Evolutionary conservation across 495 filamentous ascomycete genomes (phyloP).

Genomic region (Xylaria telfairii): DNA sequence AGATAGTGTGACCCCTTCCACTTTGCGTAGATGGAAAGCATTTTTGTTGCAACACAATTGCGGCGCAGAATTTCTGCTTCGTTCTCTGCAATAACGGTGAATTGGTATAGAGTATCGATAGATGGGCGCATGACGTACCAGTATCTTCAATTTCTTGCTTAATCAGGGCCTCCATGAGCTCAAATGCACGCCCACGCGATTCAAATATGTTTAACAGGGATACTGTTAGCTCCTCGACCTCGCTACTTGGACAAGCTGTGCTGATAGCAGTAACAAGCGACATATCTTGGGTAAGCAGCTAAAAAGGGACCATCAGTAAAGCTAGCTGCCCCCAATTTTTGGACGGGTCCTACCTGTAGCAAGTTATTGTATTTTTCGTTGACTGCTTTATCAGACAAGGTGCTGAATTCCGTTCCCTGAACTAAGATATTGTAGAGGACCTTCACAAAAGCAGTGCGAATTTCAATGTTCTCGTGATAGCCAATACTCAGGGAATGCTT

Average conservation of each 20-base stretch:
- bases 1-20: slow-evolving; percentile 70
- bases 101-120: slow-evolving; percentile 2
- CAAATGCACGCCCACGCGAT: slow-evolving; percentile 62
- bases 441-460: slow-evolving; percentile 70
- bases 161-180: slow-evolving; percentile 67
- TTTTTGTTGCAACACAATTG: slow-evolving; percentile 71
- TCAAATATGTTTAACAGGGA: slow-evolving; percentile 71
- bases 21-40: slow-evolving; percentile 70
- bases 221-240: slow-evolving; percentile 70
- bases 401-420: slow-evolving; percentile 71
- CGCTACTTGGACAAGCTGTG: slow-evolving; percentile 66
- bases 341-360: slow-evolving; percentile 52
- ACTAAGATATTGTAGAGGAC: slow-evolving; percentile 71
- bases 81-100: slow-evolving; percentile 51
- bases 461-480: slow-evolving; percentile 70
- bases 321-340: background rate
- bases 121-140: slow-evolving; percentile 37
- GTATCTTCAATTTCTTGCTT: slow-evolving; percentile 70
- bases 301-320: slow-evolving; percentile 16
- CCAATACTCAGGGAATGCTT: slow-evolving; percentile 70
- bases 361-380: slow-evolving; percentile 69
- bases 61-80: slow-evolving; percentile 67
- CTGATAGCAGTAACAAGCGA: slow-evolving; percentile 65
- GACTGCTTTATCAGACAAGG: slow-evolving; percentile 65
- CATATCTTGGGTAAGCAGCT: slow-evolving; percentile 65